Base-by-base conservation (phyloP, 176 grass and related monocot species). In the Tillandsia fasciculata region DNA sequence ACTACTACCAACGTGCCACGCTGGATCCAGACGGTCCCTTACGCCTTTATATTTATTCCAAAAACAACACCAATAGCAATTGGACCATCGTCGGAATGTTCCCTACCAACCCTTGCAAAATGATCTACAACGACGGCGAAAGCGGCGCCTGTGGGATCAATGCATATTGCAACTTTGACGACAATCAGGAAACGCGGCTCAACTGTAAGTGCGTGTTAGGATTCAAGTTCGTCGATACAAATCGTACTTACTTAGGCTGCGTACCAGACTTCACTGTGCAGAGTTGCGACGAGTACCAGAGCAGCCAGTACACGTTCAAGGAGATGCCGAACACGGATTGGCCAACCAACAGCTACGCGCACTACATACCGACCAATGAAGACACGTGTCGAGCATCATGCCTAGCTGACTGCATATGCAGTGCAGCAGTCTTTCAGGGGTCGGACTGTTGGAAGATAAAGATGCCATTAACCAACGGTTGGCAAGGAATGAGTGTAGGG, bases 11-110 rank as follows among this genome's bases (percentile, higher is more conserved):
- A 24, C 66, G 63, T 42, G 76, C 71, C 13, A 87, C 75, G 24
- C 63, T 87, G 11, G 84, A 87, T 53, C 71, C 70, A 18, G 72
- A 87, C 11, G 84, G 80, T 0, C n/a, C 82, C 20, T 76, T 82
- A 11, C 75, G 75, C 15, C 29, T 75, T 14, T 87, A 87, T 3
- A 13, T 76, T 18, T 69, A 76, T 22, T 58, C 66, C 2, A 87
- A 79, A 48, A 76, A 53, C 33, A 42, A 42, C 33, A 42, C 5
- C 33, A 42, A 42, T 7, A 42, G 0, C 33, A 42, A 42, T 3
- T 42, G 33, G 33, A 42, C 4, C 33, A 3, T 7, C 33, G 33
- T 42, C 33, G 33, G 33, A 42, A 42, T 42, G 33, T 7, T 42
- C 5, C 33, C 33, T 42, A 3, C 33, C 33, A 42, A 42, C 33